A percentile compares a stretch with the other conserved stretches of the same genome.
Evolutionary conservation across 495 filamentous ascomycete species (phyloP).

Genomic region (Daldinia loculata): DNA sequence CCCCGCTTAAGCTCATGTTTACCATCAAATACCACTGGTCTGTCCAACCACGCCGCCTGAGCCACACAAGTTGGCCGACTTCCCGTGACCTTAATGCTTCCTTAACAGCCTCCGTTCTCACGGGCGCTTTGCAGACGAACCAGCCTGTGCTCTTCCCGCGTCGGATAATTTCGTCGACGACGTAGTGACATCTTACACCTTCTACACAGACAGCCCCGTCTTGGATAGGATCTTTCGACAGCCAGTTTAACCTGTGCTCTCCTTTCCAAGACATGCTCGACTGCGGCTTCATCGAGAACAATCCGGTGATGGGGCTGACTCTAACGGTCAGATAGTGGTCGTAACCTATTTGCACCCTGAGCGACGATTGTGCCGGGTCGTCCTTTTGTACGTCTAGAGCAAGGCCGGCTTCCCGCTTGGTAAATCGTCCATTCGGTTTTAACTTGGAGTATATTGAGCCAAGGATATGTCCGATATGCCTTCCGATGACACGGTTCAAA

Average conservation of each 20-base stretch:
- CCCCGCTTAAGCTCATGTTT: slow-evolving; percentile 74
- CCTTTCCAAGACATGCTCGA: slow-evolving; percentile 49
- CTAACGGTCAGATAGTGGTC: slow-evolving; percentile 65
- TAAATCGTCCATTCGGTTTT: slow-evolving; percentile 64
- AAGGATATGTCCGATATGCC: slow-evolving; percentile 75
- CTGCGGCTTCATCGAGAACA: slow-evolving; percentile 61
- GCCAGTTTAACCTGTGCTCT: slow-evolving; percentile 63
- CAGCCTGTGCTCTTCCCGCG: slow-evolving; percentile 70
- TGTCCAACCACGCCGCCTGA: slow-evolving; percentile 69
- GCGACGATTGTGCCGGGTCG: slow-evolving; percentile 69
- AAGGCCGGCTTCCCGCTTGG: slow-evolving; percentile 62
- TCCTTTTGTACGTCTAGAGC: slow-evolving; percentile 61
- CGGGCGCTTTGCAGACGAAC: slow-evolving; percentile 61
- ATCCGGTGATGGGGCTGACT: slow-evolving; percentile 73
- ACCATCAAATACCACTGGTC: slow-evolving; percentile 73
- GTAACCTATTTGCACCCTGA: slow-evolving; percentile 73
- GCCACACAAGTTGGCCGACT: slow-evolving; percentile 67
- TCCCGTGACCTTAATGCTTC: slow-evolving; percentile 66
- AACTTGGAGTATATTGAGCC: slow-evolving; percentile 67
- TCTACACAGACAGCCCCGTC: slow-evolving; percentile 64
- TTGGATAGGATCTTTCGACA: slow-evolving; percentile 59
- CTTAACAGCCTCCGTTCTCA: slow-evolving; percentile 66
- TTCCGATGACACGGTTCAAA: slow-evolving; percentile 75
- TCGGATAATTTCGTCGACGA: slow-evolving; percentile 69
- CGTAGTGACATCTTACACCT: slow-evolving; percentile 63